These are phyloP conservation scores for Arachnomyces sp. DNA, from an alignment of 2,329 filamentous ascomycete genomes.

Conservation along the genomic window DNA sequence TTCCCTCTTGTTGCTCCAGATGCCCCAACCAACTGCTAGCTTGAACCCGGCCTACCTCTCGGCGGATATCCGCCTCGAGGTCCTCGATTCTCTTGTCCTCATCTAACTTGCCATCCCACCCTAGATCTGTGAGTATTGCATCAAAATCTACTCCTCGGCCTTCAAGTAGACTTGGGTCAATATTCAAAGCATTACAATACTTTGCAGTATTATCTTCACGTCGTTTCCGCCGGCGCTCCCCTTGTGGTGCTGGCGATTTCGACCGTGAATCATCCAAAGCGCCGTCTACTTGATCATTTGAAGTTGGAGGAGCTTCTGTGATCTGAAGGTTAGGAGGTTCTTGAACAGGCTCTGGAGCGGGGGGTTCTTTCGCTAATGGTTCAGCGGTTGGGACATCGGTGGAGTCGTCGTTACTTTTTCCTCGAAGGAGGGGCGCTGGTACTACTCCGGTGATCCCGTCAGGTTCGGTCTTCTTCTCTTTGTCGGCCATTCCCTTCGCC, in stretches of 20 bases:
- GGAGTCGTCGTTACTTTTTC: constrained; percentile 31
- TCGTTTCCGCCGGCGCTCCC: constrained; percentile 53
- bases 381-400: constrained; percentile 26
- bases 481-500: constrained; percentile 31
- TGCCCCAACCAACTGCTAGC: constrained; percentile 87
- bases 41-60: constrained; percentile 83
- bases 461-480: constrained; percentile 58
- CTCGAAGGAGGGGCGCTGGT: constrained; percentile 57
- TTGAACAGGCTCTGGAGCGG: constrained; percentile 12
- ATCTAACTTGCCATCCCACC: constrained; percentile 75
- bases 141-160: constrained; percentile 73
- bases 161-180: constrained; percentile 70
- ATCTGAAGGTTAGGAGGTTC: constrained; percentile 33
- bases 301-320: constrained; percentile 21
- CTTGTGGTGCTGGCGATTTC: constrained; percentile 36
- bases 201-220: constrained; percentile 67
- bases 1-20: constrained; percentile 76
- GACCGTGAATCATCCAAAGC: constrained; percentile 16
- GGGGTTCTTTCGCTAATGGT: constrained; percentile 18
- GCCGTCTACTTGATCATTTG: constrained; percentile 8
- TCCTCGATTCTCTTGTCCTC: constrained; percentile 69
- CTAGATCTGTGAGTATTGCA: constrained; percentile 74
- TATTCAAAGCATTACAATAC: constrained; percentile 68
- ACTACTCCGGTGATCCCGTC: constrained; percentile 89
- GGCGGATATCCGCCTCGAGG: constrained; percentile 73